phyloP scores from a whole-genome alignment of 495 filamentous ascomycete genomes.

The Rostrohypoxylon terebratum region DNA sequence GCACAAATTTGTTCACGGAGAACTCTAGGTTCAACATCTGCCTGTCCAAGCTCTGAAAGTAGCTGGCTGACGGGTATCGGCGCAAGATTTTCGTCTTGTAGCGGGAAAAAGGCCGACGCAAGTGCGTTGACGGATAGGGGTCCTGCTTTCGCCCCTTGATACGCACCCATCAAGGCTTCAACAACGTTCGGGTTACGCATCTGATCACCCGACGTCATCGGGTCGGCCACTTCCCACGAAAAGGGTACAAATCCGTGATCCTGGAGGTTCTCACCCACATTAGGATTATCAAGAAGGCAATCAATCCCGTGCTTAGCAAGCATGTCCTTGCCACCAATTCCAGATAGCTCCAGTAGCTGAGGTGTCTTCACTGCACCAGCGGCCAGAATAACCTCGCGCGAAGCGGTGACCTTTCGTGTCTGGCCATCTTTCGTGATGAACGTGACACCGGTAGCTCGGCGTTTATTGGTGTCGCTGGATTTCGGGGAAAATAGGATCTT shows the following conservation, averaged over 20 bases:
- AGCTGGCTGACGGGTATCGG: slow-evolving; percentile 8
- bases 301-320: slow-evolving; percentile 60
- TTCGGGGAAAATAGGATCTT: slow-evolving; percentile 1
- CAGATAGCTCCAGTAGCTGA: slow-evolving; percentile 68
- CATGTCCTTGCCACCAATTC: slow-evolving; percentile 63
- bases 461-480: background rate
- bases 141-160: slow-evolving; percentile 8
- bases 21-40: background rate
- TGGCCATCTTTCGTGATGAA: slow-evolving; percentile 2
- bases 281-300: slow-evolving; percentile 57
- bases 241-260: slow-evolving; percentile 54
- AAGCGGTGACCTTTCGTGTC: background rate
- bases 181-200: slow-evolving; percentile 14
- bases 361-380: slow-evolving; percentile 66
- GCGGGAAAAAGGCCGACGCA: slow-evolving; percentile 9
- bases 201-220: slow-evolving; percentile 17
- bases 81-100: slow-evolving; percentile 1
- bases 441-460: slow-evolving; percentile 2
- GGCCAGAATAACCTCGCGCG: slow-evolving; percentile 63
- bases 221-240: slow-evolving; percentile 21
- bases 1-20: slow-evolving; percentile 15
- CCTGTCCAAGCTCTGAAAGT: background rate
- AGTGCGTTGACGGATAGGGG: slow-evolving; percentile 10
- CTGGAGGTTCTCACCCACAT: slow-evolving; percentile 65
- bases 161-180: slow-evolving; percentile 4